Evolutionary conservation across 139 green algal species (phyloP), one percentile per base, ranked within the genome.

Genomic region (Yamagishiella unicocca): DNA sequence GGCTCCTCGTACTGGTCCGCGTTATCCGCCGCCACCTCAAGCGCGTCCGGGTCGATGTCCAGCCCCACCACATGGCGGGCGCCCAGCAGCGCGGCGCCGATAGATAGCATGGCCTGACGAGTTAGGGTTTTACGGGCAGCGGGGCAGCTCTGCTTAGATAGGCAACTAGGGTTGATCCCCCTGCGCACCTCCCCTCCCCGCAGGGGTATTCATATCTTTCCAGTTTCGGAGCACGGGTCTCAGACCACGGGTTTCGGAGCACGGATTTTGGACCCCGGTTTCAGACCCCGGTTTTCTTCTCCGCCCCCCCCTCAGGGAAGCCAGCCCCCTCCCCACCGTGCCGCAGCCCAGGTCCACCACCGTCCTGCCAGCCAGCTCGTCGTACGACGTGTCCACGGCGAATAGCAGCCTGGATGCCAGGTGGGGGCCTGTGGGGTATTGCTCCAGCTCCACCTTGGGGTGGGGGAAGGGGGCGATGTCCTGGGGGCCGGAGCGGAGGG

Each of bases 301-400:
- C n/a, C n/a, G n/a, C n/a, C n/a, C n/a, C n/a, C n/a, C n/a, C n/a
- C n/a, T n/a, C n/a, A n/a, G n/a, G n/a, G n/a, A n/a, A n/a, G n/a
- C n/a, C n/a, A n/a, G n/a, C n/a, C n/a, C n/a, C n/a, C n/a, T n/a
- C n/a, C n/a, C n/a, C n/a, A 98, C 95, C 84, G 96, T 98, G 37
- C 96, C 97, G 73, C 95, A 97, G 21, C 96, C 97, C 10, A 99
- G 84, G 89, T 99, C 97, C 1, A 97, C 87, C 9, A 99, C 97
- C 0, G 83, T 85, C 55, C 87, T 89, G 7, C 95, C 94, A 19
- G 94, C 90, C 46, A 99, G 87, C 62, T 98, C 96, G 38, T 96
- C 89, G 71, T 95, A 98, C 12, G 68, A 84, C 75, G 84, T 95
- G 33, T 96, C 90, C 80, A 96, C 95, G 58, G 92, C 96, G 85